Conservation (phyloP, 306 rosid species). For the Begonia loranthoides region DNA sequence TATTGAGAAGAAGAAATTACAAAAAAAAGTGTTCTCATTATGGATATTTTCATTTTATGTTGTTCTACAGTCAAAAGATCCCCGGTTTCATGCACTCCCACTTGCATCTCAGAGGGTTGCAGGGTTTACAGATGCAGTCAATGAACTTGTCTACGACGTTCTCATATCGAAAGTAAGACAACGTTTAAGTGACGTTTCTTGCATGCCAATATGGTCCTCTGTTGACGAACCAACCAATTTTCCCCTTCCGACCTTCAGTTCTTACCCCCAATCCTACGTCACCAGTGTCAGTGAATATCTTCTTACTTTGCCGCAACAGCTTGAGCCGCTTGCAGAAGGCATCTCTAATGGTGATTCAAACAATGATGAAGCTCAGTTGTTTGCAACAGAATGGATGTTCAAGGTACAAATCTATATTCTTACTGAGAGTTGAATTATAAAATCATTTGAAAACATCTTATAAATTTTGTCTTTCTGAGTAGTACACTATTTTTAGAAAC, state of each 20-base stretch:
- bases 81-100: slow-evolving; percentile 95
- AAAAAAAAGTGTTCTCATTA: no score
- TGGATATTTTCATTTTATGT: slow-evolving; percentile 1
- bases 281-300: slow-evolving; percentile 92
- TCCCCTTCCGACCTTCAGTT: slow-evolving; percentile 85
- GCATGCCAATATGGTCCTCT: slow-evolving; percentile 76
- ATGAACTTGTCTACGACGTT: slow-evolving; percentile 93
- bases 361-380: slow-evolving; percentile 92
- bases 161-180: slow-evolving; percentile 97
- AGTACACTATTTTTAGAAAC: no score
- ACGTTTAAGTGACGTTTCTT: slow-evolving; percentile 82
- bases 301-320: slow-evolving; percentile 90
- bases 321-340: slow-evolving; percentile 99
- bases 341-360: slow-evolving; percentile 56
- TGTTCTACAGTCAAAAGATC: slow-evolving; percentile 88
- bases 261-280: slow-evolving; percentile 83
- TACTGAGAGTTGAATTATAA: slow-evolving; percentile 1
- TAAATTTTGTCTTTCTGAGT: background rate
- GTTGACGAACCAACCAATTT: slow-evolving; percentile 80
- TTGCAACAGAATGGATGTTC: slow-evolving; percentile 99
- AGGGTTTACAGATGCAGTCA: slow-evolving; percentile 79
- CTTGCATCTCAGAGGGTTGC: slow-evolving; percentile 90
- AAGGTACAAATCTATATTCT: slow-evolving; percentile 37
- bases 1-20: no score
- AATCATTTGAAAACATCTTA: background rate